Base-by-base conservation (phyloP, 805 yeast genomes). In the Candida golubevii region DNA sequence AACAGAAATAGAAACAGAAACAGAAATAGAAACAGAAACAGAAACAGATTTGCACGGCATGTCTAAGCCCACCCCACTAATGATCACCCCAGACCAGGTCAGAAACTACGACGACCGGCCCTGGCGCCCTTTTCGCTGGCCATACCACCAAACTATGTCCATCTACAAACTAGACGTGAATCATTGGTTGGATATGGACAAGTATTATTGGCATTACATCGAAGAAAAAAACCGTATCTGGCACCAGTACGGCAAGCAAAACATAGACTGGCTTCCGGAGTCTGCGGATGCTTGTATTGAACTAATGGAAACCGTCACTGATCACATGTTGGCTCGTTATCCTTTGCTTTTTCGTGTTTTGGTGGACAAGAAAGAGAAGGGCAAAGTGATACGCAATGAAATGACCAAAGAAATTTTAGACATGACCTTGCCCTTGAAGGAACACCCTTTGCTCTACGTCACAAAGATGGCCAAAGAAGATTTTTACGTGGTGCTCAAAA, bases 151-250 rank as follows among this genome's bases (percentile, higher is more conserved):
- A 62, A 83, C 88, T 1, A 83, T 83, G 89, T 76, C 84, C 12
- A 82, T 83, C 39, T 83, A 74, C 67, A 80, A 79, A 58, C 69
- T 83, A n/a, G 86, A 83, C 57, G 69, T 81, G 32, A 82, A 83
- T 60, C 85, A 83, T 63, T 83, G 89, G 89, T 63, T 83, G 51
- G 88, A 83, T 55, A 83, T 83, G 88, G 89, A 83, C 60, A 83
- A 82, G 60, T 83, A 80, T 62, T 83, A 82, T 57, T 70, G 79
- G 60, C 82, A 79, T 50, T 83, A 83, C 54, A 74, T 82, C 44
- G 69, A 76, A 48, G 88, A 83, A 56, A 82, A 82, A 61, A 62
- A 74, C 55, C 65, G 85, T 46, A 75, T 83, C 37, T 72, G 74
- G 60, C 75, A 73, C 54, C 63, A 72, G 39, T 80, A 79, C 55